Conservation (phyloP, 768 basidiomycete species). For the Lepiota venenata region DNA sequence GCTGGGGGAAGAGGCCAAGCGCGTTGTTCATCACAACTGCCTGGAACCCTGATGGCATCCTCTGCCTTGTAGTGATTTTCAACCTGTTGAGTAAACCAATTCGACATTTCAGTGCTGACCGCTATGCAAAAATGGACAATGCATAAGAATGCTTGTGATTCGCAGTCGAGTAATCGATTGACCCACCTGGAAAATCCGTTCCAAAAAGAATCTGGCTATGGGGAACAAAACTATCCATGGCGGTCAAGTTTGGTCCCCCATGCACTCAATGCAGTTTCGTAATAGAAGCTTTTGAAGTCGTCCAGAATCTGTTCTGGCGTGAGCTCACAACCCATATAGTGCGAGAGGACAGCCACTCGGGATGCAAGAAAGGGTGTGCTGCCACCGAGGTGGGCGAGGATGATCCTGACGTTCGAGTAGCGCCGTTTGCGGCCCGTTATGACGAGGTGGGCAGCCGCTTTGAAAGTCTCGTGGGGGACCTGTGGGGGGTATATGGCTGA, state of each 20-base stretch:
- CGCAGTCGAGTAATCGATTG: not conserved
- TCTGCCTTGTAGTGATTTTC: conserved; percentile 40
- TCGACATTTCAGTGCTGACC: conserved; percentile 49
- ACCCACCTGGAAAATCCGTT: conserved; percentile 72
- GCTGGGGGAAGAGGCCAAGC: conserved; percentile 43
- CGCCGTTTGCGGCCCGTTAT: conserved; percentile 65
- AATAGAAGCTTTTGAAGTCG: conserved; percentile 73
- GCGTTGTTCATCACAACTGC: conserved; percentile 49
- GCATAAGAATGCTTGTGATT: not conserved
- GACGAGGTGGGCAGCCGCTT: conserved; percentile 76
- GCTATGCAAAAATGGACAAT: conserved; percentile 33
- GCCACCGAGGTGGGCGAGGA: conserved; percentile 77
- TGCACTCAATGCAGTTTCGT: conserved; percentile 67
- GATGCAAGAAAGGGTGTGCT: conserved; percentile 60
- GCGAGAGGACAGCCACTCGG: conserved; percentile 65
- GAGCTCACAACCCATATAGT: conserved; percentile 68
- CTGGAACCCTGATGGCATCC: conserved; percentile 33
- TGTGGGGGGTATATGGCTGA: conserved; percentile 20
- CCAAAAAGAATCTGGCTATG: conserved; percentile 61
- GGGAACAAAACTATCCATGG: conserved; percentile 48
- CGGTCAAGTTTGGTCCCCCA: conserved; percentile 47
- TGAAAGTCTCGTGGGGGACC: conserved; percentile 83
- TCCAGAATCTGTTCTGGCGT: conserved; percentile 60
- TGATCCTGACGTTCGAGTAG: conserved; percentile 55
- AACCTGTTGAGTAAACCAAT: conserved; percentile 60